Percentiles rank a stretch among this genome's conserved stretches.
These are phyloP conservation scores for Clonostachys byssicola DNA, from an alignment of 2,329 filamentous ascomycete species.

Conservation along the genomic window DNA sequence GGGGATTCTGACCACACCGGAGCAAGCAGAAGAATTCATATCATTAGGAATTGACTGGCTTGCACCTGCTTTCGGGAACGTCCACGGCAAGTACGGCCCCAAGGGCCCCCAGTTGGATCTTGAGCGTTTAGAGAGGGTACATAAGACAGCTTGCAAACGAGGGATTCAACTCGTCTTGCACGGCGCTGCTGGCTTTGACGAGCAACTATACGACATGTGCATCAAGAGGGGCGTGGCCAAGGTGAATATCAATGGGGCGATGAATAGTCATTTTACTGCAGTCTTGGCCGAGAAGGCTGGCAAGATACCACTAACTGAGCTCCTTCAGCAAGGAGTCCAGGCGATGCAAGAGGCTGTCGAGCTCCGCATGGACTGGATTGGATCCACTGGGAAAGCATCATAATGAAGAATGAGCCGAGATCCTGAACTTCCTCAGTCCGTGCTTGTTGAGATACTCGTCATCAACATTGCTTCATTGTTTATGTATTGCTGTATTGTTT, in stretches of 20 bases:
- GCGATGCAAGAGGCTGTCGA: conserved; percentile 5
- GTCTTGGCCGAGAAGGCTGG: conserved; percentile 7
- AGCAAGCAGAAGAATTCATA: conserved; percentile 68
- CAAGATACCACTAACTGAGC: conserved; percentile 9
- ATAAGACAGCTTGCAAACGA: conserved; percentile 33
- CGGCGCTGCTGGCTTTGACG: conserved; percentile 13
- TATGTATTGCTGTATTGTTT: too few species aligned
- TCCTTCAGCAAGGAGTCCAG: conserved; percentile 10
- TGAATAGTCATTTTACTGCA: conserved; percentile 10
- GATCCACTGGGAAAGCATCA: too few species aligned
- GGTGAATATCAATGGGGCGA: conserved; percentile 47
- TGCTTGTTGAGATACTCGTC: too few species aligned
- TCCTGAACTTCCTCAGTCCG: too few species aligned
- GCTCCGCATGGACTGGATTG: conserved; percentile 10
- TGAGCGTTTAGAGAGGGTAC: conserved; percentile 20
- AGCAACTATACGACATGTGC: too few species aligned
- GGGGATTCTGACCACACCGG: conserved; percentile 57
- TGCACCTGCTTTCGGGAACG: conserved; percentile 73
- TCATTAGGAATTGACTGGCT: conserved; percentile 69
- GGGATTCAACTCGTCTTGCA: conserved; percentile 39
- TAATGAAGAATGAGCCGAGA: too few species aligned
- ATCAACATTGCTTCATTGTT: too few species aligned
- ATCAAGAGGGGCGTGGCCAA: conserved; percentile 18
- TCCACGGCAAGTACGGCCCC: conserved; percentile 54
- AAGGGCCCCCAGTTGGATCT: conserved; percentile 12